Evolutionary conservation across 306 rosid genomes (phyloP).

Genomic region (Cicer judaicum): DNA sequence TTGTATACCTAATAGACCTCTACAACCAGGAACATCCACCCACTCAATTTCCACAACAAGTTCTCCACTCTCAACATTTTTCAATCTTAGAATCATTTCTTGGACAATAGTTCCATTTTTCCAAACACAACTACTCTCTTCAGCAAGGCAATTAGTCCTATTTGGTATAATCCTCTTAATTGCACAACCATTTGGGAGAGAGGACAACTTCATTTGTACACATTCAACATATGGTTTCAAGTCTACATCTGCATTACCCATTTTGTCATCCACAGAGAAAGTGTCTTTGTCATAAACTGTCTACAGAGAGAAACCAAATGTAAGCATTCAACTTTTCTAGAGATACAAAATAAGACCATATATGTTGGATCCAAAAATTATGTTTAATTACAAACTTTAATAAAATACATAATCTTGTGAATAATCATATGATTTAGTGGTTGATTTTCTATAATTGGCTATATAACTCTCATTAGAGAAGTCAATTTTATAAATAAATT

Average conservation of each 20-base stretch:
- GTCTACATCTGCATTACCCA: constrained; percentile 89
- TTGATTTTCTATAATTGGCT: too few species aligned
- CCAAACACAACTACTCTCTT: constrained; percentile 77
- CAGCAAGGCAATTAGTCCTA: constrained; percentile 60
- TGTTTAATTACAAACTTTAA: too few species aligned
- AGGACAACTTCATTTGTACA: constrained; percentile 51
- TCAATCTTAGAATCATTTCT: constrained; percentile 70
- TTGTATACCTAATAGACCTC: constrained; percentile 42
- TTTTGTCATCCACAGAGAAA: constrained; percentile 68
- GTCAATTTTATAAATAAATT: not conserved
- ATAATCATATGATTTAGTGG: too few species aligned
- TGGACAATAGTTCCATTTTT: constrained; percentile 62
- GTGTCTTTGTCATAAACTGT: constrained; percentile 77
- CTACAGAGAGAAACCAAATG: constrained; percentile 43
- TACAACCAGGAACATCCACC: constrained; percentile 59
- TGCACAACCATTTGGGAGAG: constrained; percentile 67
- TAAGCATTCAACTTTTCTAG: not conserved
- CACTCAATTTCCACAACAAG: constrained; percentile 67
- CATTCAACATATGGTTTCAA: constrained; percentile 66
- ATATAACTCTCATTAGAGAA: not conserved
- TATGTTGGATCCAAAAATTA: too few species aligned
- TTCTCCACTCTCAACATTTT: constrained; percentile 80
- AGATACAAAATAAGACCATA: too few species aligned
- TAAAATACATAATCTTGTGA: too few species aligned
- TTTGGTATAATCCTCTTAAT: constrained; percentile 66